These are phyloP conservation scores for Mucor circinelloides DNA, from an alignment of 371 early-diverging fungal genomes.

Conservation along the genomic window DNA sequence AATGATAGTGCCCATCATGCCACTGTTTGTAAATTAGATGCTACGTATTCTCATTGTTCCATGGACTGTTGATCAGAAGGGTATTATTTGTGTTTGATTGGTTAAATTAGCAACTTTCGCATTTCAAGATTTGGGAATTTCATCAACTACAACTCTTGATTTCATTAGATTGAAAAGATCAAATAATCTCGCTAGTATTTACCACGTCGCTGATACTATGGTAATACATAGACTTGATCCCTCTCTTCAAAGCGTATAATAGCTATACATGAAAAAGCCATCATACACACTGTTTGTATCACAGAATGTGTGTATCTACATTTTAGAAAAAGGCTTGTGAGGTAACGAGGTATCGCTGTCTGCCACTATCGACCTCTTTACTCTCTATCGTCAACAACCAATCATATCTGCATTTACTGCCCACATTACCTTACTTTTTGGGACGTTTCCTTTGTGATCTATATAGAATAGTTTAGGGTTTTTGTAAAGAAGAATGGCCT, in stretches of 20 bases:
- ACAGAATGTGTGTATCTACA: background rate
- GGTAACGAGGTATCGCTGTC: background rate
- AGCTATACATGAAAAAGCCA: background rate
- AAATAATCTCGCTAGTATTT: background rate
- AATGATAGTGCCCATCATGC: background rate
- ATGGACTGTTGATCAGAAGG: background rate
- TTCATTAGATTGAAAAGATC: background rate
- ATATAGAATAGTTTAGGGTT: background rate
- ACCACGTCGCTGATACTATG: background rate
- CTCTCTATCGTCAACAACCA: background rate
- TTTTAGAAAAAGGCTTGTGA: background rate
- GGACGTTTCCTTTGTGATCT: background rate
- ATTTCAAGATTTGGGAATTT: background rate
- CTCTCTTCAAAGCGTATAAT: background rate
- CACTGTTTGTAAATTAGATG: background rate
- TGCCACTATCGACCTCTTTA: background rate
- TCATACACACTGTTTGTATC: background rate
- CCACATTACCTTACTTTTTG: background rate
- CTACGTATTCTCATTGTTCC: background rate
- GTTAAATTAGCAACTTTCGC: background rate
- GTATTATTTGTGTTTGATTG: background rate
- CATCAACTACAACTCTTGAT: background rate
- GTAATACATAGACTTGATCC: background rate
- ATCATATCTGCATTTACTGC: background rate
- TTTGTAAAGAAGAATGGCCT: too few relatives aligned